phyloP scores from a whole-genome alignment of 1,284 basidiomycete genomes.

The Cutaneotrichosporon spelunceum region DNA sequence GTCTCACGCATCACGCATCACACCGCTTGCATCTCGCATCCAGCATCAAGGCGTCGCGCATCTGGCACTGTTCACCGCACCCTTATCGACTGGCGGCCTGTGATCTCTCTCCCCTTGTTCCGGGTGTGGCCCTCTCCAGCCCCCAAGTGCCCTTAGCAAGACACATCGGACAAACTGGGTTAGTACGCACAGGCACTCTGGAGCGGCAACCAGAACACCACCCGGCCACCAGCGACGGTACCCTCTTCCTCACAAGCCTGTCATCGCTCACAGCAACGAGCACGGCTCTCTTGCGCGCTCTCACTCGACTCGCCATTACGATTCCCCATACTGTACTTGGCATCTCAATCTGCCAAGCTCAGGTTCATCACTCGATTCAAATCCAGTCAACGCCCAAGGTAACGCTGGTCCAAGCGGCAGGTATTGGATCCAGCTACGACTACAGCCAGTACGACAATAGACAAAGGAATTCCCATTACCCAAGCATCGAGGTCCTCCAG shows the following conservation, averaged over 20 bases:
- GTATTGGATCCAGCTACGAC: neutral
- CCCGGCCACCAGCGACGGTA: too few species aligned
- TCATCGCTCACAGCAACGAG: too few species aligned
- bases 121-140: too few species aligned
- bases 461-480: neutral
- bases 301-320: neutral
- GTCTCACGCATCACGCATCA: neutral
- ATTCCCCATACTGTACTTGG: neutral
- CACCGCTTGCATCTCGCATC: neutral
- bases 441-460: neutral
- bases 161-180: neutral
- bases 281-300: too few species aligned
- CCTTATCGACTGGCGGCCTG: too few species aligned
- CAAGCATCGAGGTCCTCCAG: neutral
- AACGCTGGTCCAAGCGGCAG: neutral
- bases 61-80: too few species aligned
- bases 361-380: neutral
- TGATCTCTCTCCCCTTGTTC: neutral
- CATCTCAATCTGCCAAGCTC: neutral
- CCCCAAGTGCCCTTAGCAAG: neutral
- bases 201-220: too few species aligned
- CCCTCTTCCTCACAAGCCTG: neutral
- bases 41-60: neutral
- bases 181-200: neutral
- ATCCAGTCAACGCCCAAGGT: neutral